phyloP scores from a whole-genome alignment of 2,329 filamentous ascomycete species.

The Arthrobotrys pseudoclavata region DNA sequence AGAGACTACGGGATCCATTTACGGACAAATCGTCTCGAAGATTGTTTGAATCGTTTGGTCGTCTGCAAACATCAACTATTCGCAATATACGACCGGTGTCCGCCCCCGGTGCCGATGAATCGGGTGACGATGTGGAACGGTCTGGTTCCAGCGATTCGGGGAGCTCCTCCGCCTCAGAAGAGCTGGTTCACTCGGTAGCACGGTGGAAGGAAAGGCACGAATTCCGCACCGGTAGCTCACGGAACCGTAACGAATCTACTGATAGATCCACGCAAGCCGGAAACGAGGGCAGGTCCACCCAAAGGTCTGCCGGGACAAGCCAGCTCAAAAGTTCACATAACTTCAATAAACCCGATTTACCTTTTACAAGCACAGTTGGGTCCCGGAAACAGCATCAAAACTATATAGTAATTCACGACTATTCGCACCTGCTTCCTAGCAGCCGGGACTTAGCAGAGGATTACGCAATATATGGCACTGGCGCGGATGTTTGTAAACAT shows the following conservation, averaged over 20 bases:
- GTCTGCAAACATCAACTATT: constrained; percentile 71
- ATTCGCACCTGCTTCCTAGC: constrained; percentile 80
- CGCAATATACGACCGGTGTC: constrained; percentile 64
- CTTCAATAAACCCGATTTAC: constrained; percentile 32
- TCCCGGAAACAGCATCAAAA: constrained; percentile 47
- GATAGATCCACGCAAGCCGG: constrained; percentile 47
- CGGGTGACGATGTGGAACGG: constrained; percentile 43
- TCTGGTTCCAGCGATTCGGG: constrained; percentile 40
- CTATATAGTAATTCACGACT: constrained; percentile 77
- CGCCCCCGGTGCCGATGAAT: constrained; percentile 27
- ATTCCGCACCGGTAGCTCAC: constrained; percentile 20
- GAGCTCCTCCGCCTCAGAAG: constrained; percentile 47
- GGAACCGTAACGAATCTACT: constrained; percentile 48
- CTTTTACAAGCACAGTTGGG: constrained; percentile 30
- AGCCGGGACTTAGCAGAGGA: constrained; percentile 81
- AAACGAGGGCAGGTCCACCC: constrained; percentile 39
- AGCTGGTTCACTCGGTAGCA: constrained; percentile 38
- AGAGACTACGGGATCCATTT: constrained; percentile 66
- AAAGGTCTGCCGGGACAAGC: constrained; percentile 45
- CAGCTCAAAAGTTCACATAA: constrained; percentile 50
- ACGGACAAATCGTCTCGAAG: constrained; percentile 65
- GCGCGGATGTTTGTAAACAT: constrained; percentile 83
- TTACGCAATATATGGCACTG: constrained; percentile 87
- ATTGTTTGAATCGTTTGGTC: constrained; percentile 76
- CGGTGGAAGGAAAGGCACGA: constrained; percentile 44